Conservation (phyloP, 352 stramenopile species). For the Pythium plurisporium region DNA sequence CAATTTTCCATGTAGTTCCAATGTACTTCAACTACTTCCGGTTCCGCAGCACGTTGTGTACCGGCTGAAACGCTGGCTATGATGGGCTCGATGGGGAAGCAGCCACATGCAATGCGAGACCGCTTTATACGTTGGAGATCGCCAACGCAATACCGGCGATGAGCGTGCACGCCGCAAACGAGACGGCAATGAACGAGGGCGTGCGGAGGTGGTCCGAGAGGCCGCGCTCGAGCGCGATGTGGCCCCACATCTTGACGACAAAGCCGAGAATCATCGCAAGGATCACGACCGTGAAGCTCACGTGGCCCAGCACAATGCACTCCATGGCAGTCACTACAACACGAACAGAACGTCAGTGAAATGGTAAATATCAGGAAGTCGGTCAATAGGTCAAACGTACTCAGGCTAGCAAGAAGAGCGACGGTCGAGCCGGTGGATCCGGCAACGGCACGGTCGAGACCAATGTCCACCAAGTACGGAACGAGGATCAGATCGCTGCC, state of each 20-base stretch:
- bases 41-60: no score
- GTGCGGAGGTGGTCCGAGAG: constrained; percentile 11
- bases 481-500: constrained; percentile 18
- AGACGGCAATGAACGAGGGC: constrained; percentile 12
- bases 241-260: constrained; percentile 14
- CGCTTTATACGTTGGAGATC: constrained; percentile 9
- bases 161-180: constrained; percentile 15
- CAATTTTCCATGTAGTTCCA: no score
- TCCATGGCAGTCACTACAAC: constrained; percentile 15
- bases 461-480: constrained; percentile 12
- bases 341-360: neutral
- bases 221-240: constrained; percentile 7
- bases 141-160: constrained; percentile 13
- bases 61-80: no score
- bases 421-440: constrained; percentile 9
- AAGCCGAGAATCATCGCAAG: constrained; percentile 9
- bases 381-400: constrained; percentile 6
- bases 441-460: constrained; percentile 13
- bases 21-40: no score
- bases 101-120: no score
- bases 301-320: constrained; percentile 5
- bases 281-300: constrained; percentile 15
- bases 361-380: neutral
- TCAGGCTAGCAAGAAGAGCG: constrained; percentile 12
- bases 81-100: no score